Conservation (phyloP, 169 alveolate genomes). For the Eimeria falciformis region DNA sequence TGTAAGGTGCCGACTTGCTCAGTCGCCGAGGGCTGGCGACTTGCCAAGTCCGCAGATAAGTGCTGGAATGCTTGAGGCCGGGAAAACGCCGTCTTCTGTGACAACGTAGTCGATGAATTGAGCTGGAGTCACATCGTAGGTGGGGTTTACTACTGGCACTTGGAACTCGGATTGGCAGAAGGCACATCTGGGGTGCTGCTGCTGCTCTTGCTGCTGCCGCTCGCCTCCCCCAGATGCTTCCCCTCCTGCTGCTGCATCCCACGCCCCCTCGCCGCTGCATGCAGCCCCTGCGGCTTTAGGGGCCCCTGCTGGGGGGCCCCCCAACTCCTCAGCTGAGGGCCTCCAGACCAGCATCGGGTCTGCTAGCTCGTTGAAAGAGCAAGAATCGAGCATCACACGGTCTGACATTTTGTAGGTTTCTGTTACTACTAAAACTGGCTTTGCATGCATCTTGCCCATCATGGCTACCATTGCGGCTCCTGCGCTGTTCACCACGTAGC, state of each 20-base stretch:
- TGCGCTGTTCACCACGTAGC: conserved; percentile 43
- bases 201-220: not conserved
- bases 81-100: conserved; percentile 53
- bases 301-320: not conserved
- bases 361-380: conserved; percentile 44
- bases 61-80: conserved; percentile 28
- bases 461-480: conserved; percentile 54
- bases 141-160: conserved; percentile 7
- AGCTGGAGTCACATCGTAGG: conserved; percentile 51
- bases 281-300: not conserved
- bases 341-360: conserved; percentile 55
- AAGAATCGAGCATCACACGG: conserved; percentile 39
- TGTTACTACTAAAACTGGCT: conserved; percentile 33
- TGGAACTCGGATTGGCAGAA: not conserved
- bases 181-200: not conserved
- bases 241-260: not conserved
- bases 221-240: not conserved
- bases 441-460: conserved; percentile 12
- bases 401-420: conserved; percentile 63
- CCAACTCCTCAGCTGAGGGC: not conserved
- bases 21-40: conserved; percentile 1
- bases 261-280: not conserved
- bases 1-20: not conserved
- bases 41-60: conserved; percentile 2
- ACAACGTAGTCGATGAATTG: conserved; percentile 35